Evolutionary conservation across 2,329 filamentous ascomycete genomes (phyloP).

Genomic region (Exophiala spinifera): DNA sequence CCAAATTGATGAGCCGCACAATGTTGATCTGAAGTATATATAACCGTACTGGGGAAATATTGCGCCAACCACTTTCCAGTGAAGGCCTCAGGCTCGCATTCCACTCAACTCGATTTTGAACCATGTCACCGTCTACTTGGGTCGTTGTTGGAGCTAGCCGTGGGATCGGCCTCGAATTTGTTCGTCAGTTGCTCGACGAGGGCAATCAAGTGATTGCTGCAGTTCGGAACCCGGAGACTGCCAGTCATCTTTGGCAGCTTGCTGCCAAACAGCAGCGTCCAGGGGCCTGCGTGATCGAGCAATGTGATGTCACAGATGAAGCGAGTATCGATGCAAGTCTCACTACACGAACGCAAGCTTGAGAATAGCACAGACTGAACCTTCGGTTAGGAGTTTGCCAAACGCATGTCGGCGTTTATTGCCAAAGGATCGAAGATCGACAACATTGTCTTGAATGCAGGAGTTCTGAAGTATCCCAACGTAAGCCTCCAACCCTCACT

Average conservation of each 20-base stretch:
- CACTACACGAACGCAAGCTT: slow-evolving; percentile 3
- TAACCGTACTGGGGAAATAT: too few species aligned
- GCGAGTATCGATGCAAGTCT: slow-evolving; percentile 48
- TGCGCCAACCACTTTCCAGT: too few species aligned
- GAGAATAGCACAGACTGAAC: slow-evolving; percentile 10
- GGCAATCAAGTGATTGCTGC: slow-evolving; percentile 53
- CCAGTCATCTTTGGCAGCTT: slow-evolving; percentile 45
- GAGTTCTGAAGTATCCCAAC: slow-evolving; percentile 56
- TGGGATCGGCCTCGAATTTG: slow-evolving; percentile 51
- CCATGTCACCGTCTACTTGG: slow-evolving; percentile 30
- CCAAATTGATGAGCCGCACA: too few species aligned
- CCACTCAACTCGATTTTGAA: background rate
- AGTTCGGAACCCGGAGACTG: slow-evolving; percentile 45
- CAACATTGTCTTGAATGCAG: slow-evolving; percentile 57
- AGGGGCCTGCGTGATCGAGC: slow-evolving; percentile 42
- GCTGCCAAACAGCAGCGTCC: slow-evolving; percentile 25
- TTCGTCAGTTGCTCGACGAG: slow-evolving; percentile 46
- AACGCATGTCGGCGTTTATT: slow-evolving; percentile 39
- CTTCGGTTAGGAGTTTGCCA: slow-evolving; percentile 41
- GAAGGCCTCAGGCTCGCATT: too few species aligned
- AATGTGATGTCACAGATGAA: slow-evolving; percentile 54
- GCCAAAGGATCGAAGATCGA: slow-evolving; percentile 46
- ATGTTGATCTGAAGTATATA: too few species aligned
- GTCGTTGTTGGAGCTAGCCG: slow-evolving; percentile 35
- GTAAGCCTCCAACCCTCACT: slow-evolving; percentile 37